phyloP scores from a whole-genome alignment of 306 rosid genomes.

The Begonia masoniana region DNA sequence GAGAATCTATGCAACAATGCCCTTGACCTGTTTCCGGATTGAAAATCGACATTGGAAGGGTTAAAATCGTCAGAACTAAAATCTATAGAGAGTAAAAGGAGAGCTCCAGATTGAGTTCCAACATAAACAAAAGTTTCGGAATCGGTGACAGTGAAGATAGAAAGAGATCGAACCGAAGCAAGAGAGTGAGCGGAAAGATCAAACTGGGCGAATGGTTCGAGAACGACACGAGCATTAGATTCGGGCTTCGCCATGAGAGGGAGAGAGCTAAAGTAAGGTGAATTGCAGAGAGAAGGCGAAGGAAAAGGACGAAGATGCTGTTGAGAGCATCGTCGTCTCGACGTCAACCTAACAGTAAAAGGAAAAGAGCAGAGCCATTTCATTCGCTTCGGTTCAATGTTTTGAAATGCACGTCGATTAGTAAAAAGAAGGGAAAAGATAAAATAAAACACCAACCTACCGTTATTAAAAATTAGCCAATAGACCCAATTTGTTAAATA shows the following conservation, averaged over 20 bases:
- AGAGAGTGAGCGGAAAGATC: constrained; percentile 42
- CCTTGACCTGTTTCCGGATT: constrained; percentile 7
- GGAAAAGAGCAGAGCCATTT: no score
- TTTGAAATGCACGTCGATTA: no score
- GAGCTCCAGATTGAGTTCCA: constrained; percentile 62
- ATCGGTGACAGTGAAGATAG: constrained; percentile 31
- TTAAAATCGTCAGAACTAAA: constrained; percentile 5
- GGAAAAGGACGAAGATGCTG: background rate
- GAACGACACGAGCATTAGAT: constrained; percentile 42
- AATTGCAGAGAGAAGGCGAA: background rate
- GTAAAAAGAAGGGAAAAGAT: no score
- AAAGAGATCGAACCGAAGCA: constrained; percentile 46
- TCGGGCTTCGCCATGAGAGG: constrained; percentile 42
- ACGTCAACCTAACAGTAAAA: background rate
- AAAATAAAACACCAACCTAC: no score
- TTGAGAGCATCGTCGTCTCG: background rate
- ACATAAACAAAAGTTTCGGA: constrained; percentile 33
- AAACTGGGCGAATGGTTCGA: constrained; percentile 58
- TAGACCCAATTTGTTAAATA: no score
- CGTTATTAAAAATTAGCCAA: no score
- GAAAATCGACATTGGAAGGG: constrained; percentile 2
- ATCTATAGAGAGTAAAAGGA: constrained; percentile 44
- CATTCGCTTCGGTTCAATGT: no score
- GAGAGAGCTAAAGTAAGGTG: background rate
- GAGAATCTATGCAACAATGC: constrained; percentile 30